Base-by-base conservation (phyloP, 2,329 filamentous ascomycete species). In the Coniochaeta sp. region DNA sequence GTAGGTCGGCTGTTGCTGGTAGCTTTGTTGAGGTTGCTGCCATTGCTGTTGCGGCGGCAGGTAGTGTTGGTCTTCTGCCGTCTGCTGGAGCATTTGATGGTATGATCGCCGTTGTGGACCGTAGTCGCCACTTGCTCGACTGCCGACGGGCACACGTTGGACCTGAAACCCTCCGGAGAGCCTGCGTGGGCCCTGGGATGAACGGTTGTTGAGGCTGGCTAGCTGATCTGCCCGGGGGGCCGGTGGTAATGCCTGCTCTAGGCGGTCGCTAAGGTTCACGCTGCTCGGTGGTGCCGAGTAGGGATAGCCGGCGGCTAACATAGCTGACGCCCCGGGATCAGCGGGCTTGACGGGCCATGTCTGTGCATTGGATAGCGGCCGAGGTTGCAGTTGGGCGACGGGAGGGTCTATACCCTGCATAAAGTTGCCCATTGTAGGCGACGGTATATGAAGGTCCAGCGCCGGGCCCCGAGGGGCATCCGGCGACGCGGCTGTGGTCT, bases 261-360 rank as follows among this genome's bases (percentile, higher is more conserved):
- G 58, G 3, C 67, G 60, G 16, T 69, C 65, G 49, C 64, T 63
- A 26, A 61, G 60, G 9, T 63, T 62, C 22, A 61, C 52, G 13
- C 65, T 61, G 1, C 57, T 61, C 5, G 66, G 61, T 5, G 73
- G 71, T 1, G 70, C 72, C 8, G 74, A 75, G 50, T 66, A 70
- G 1, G 74, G 71, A 55, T 73, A 70, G 4, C 65, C 69, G 12
- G 53, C 32, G 1, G 59, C 16, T 7, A 52, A 26, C 16, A 46
- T 58, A 12, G 57, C 49, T 16, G 59, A 54, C 16, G 60, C 55
- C 20, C 64, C 60, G 13, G 60, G 51, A 16, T 60, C 52, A 5
- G 59, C 48, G 20, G 52, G 59, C 30, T 64, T 63, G 16, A 65
- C 67, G 22, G 78, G 76, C 77, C 78, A 81, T 8, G 76, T 79